Conservation (phyloP, 768 basidiomycete species). For the Termitomyces bulborhizus region DNA sequence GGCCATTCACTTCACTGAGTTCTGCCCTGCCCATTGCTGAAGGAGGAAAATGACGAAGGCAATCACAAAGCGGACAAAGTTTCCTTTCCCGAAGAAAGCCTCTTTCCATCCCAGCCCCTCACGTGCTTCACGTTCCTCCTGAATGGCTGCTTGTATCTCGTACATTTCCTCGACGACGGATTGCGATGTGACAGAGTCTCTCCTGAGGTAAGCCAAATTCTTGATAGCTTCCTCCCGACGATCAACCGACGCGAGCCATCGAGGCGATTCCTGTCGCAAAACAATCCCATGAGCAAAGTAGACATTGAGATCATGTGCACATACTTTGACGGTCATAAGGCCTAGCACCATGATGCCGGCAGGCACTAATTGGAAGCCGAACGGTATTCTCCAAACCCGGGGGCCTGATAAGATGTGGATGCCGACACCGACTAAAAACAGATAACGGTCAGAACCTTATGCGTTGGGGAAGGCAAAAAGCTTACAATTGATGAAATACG, state of each 20-base stretch:
- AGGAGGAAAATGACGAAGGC: conserved; percentile 75
- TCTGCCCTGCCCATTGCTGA: conserved; percentile 85
- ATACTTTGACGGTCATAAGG: conserved; percentile 57
- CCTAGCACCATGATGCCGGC: conserved; percentile 68
- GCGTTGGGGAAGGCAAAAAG: conserved; percentile 1
- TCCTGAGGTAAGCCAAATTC: conserved; percentile 66
- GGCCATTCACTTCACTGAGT: conserved; percentile 54
- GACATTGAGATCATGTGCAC: conserved; percentile 6
- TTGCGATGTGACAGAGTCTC: conserved; percentile 32
- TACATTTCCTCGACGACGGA: conserved; percentile 54
- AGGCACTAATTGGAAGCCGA: conserved; percentile 77
- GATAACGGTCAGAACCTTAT: neutral
- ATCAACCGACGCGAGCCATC: conserved; percentile 67
- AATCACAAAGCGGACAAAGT: conserved; percentile 76
- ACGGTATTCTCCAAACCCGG: conserved; percentile 65
- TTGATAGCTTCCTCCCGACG: conserved; percentile 44
- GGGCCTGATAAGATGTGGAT: conserved; percentile 42
- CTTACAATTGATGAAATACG: conserved; percentile 77
- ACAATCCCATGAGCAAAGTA: neutral
- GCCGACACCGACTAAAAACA: conserved; percentile 48
- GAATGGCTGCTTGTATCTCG: conserved; percentile 77
- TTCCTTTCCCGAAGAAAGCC: conserved; percentile 79
- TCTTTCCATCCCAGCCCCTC: conserved; percentile 59
- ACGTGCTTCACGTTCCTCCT: conserved; percentile 65
- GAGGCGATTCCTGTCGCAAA: conserved; percentile 57